Base-by-base conservation (phyloP, 441 rosid genomes). In the Viola pubescens region DNA sequence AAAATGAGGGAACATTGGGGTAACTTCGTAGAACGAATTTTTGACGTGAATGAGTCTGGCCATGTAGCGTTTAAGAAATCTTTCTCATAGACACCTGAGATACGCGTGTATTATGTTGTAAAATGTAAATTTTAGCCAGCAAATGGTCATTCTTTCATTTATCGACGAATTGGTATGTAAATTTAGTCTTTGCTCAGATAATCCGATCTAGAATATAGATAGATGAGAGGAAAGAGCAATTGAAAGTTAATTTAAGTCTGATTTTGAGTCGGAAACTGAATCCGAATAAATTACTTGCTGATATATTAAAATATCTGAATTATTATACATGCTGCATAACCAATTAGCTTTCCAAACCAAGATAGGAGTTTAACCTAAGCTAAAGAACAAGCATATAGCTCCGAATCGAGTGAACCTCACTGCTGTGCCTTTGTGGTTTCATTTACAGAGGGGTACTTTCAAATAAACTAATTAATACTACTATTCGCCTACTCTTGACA, bases 1-100 rank as follows among this genome's bases (percentile, higher is more conserved):
- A 75, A 74, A 56, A 70, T 72, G 61, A 79, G 54, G 63, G 82
- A 73, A 64, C 81, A 67, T 56, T 87, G 95, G 89, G 75, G 82
- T 66, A 77, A 59, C 47, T 75, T 91, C 59, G 64, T 79, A 12
- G 89, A 79, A 62, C 78, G 76, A 26, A 73, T 74, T 40, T 86
- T 78, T 10, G 84, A 85, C 52, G 74, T 80, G 37, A 81, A 81
- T 26, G 81, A 83, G 61, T 73, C 78, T 6, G 87, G 79, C 13
- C 74, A 64, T 56, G 60, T 63, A 72, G 74, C 77, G 54, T 69
- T 78, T 54, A 73, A 78, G 81, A 75, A 71, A 38, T 50, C 74
- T 41, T 48, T 16, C 61, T 39, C 61, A 19, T 71, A 54, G 54
- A 26, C 63, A 42, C n/a, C 37, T 34, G 4, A 13, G 46, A 52